Conservation (phyloP, 2,329 filamentous ascomycete genomes). For the Ophiostoma piceae region DNA sequence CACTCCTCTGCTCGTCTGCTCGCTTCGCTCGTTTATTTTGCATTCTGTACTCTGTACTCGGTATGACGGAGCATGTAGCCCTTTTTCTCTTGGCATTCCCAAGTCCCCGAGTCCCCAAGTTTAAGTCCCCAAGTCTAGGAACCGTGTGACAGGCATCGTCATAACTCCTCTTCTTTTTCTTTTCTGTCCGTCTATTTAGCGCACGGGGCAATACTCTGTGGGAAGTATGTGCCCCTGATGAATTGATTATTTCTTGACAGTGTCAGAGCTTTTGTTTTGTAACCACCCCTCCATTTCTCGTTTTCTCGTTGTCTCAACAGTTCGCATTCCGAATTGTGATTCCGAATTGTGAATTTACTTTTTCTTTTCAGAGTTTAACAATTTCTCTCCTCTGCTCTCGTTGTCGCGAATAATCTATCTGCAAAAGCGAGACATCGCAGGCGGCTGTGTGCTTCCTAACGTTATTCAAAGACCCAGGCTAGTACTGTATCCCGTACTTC, state of each 20-base stretch:
- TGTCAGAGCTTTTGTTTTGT: not conserved
- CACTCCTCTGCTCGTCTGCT: not conserved
- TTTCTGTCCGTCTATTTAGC: not conserved
- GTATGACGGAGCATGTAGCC: slow-evolving; percentile 7
- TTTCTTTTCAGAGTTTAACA: not conserved
- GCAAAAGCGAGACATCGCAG: not conserved
- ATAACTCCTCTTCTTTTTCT: not conserved
- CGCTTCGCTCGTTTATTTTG: not conserved
- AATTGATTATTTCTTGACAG: not conserved
- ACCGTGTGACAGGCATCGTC: slow-evolving; percentile 5
- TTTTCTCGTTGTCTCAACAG: not conserved
- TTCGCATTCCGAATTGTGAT: not conserved
- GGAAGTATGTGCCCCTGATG: not conserved
- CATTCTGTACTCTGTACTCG: not conserved
- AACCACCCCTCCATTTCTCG: not conserved
- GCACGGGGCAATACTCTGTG: not conserved
- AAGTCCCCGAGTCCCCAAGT: too few species aligned
- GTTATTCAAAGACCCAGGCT: not conserved
- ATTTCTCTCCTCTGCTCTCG: not conserved
- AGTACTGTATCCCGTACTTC: not conserved
- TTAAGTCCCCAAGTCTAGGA: not conserved
- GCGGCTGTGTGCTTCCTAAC: slow-evolving; percentile 10
- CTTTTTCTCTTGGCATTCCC: slow-evolving; percentile 6
- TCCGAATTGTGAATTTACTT: not conserved
- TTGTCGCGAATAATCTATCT: not conserved